phyloP scores from a whole-genome alignment of 1,284 basidiomycete genomes.

The Prillingera fragicola region DNA sequence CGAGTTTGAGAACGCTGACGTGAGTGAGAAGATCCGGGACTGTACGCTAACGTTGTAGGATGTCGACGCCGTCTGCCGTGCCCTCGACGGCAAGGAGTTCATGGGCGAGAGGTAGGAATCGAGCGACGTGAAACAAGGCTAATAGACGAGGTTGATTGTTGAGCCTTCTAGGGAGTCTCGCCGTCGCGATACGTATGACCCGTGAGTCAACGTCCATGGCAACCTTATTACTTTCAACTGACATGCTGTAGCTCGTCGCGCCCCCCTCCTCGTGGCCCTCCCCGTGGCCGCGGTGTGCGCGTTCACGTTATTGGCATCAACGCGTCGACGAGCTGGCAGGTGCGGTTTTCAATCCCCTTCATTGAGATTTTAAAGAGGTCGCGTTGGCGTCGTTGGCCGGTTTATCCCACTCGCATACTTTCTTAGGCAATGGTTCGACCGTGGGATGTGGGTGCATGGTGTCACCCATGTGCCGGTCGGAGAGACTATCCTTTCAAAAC shows the following conservation, averaged over 20 bases:
- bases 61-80: conserved; percentile 81
- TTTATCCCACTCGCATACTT: no score
- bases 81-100: conserved; percentile 79
- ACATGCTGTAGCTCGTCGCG: conserved; percentile 13
- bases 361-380: no score
- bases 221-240: not conserved
- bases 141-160: conserved; percentile 65
- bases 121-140: not conserved
- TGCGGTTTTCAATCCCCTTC: conserved; percentile 48
- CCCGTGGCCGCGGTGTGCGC: conserved; percentile 59
- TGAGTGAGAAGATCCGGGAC: conserved; percentile 28
- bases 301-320: conserved; percentile 79
- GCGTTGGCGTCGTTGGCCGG: no score
- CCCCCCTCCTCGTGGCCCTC: conserved; percentile 27
- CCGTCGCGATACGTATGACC: conserved; percentile 68
- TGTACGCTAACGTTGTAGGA: conserved; percentile 54
- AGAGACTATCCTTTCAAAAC: no score
- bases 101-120: conserved; percentile 75
- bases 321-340: conserved; percentile 95
- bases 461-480: no score
- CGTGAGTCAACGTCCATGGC: conserved; percentile 47
- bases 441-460: no score
- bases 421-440: no score
- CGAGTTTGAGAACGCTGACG: conserved; percentile 80
- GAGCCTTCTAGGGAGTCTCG: conserved; percentile 86